Base-by-base conservation (phyloP, 192 early-diverging fungal genomes). In the Backusella tarrabulga region DNA sequence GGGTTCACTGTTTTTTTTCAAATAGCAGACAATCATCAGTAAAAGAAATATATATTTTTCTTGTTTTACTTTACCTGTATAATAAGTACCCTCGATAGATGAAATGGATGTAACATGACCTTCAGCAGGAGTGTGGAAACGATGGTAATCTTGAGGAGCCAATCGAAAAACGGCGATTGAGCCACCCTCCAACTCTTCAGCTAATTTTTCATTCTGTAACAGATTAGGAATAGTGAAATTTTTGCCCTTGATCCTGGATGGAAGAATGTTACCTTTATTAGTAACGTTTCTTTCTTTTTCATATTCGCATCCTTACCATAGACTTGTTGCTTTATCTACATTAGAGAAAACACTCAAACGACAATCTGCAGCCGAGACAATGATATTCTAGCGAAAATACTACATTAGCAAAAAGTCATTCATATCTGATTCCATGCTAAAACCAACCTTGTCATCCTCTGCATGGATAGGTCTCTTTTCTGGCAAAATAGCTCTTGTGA, bases 121-220 rank as follows among this genome's bases (percentile, higher is more conserved):
- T 38, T 84, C 72, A 1, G 84, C 88, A 19, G 93, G 92, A 35
- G 85, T 80, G 76, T 95, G 93, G 83, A 67, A 82, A n/a, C 93
- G 85, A 69, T 95, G 93, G 41, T 95, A 95, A 73, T 95, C 92
- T 83, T 95, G 93, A 42, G 93, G 93, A 0, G 93, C 93, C 15
- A 95, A 77, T n/a, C 93, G 84, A 68, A 91, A 94, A 34, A 94
- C 86, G 14, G 88, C 89, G 73, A 93, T 68, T 0, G 88, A 79
- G 0, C 90, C 92, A 41, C 86, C 90, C 23, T 87, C 84, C 67
- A 88, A 92, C 26, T 80, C 34, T 23, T 73, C 41, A 5, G 87
- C 87, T 42, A 89, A 77, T 1, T 40, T 76, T 6, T 87, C 81
- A 56, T 89, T 85, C 34, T 83, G 81, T 34, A 94, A 54, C 23